Base-by-base conservation (phyloP, 75 land plant genomes). In the Ceratopteris richardii region DNA sequence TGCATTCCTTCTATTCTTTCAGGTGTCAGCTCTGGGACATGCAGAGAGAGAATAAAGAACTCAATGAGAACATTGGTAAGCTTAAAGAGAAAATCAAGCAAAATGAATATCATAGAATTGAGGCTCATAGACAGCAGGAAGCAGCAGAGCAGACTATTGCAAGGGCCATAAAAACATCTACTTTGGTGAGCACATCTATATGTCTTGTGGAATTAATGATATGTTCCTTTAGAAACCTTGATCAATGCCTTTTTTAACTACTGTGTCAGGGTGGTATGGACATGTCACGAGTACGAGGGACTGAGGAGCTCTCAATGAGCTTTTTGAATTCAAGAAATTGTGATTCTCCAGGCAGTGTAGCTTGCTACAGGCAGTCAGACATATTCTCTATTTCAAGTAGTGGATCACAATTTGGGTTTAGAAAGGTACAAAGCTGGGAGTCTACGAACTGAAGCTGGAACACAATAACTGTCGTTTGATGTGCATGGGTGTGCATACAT, bases 21-120 rank as follows among this genome's bases (percentile, higher is more conserved):
- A 95, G 99, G 62, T 95, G 92, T 58, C 84, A 80, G 39, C 55
- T 75, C 28, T 77, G 68, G 75, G 97, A 91, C 36, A 78, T 69
- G 28, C 84, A 90, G 51, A 46, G 68, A 17, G 97, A 95, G 60
- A 71, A 75, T 18, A 83, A 76, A 57, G 99, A 86, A 62, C 69
- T 94, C 67, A 80, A 87, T 75, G 97, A 95, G 58, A 81, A 82
- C 56, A 52, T 90, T 30, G 77, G 72, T 44, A 95, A 95, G 60
- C 81, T 95, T 62, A 84, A 76, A 39, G 71, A 71, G 57, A 52
- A 83, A 7, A 56, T 87, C 20, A 77, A 78, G 55, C 97, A 83
- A 31, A 78, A 83, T 67, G 99, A 95, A 60, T 40, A 68, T 23
- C 80, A 76, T 19, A 80, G 97, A 60, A 82, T 62, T 30, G 93